Conservation (phyloP, 768 basidiomycete species). For the Suillus cothurnatus region DNA sequence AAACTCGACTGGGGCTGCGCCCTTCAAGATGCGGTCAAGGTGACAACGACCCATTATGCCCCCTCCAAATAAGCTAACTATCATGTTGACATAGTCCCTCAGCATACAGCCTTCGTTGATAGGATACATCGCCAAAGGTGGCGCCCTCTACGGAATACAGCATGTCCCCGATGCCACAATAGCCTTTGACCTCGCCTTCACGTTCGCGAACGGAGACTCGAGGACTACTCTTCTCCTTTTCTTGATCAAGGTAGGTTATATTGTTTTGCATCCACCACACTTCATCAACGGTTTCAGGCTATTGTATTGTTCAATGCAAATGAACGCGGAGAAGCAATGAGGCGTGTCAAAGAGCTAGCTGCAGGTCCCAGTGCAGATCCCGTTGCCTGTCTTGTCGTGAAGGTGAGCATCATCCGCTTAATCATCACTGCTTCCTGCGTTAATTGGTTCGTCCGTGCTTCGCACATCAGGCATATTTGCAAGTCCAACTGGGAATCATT, state of each 20-base stretch:
- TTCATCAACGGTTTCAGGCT: not conserved
- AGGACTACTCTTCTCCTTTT: not conserved
- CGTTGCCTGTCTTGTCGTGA: not conserved
- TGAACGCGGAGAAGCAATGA: not conserved
- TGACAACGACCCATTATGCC: not conserved
- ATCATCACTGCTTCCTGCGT: not conserved
- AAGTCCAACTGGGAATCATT: not conserved
- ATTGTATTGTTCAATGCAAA: not conserved
- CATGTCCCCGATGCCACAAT: not conserved
- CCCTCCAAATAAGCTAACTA: not conserved
- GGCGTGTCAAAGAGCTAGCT: not conserved
- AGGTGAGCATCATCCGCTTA: not conserved
- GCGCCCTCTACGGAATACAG: not conserved
- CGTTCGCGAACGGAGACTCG: not conserved
- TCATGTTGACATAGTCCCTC: not conserved
- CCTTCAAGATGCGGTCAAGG: not conserved
- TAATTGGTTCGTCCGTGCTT: not conserved
- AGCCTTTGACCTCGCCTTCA: not conserved
- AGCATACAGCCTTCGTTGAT: not conserved
- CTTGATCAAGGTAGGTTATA: not conserved
- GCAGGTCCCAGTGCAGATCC: not conserved
- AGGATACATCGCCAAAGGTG: not conserved
- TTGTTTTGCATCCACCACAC: not conserved
- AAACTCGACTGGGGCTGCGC: not conserved
- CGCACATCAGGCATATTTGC: not conserved